Conservation (phyloP, 129 eudicot genomes). For the Calendula officinalis region DNA sequence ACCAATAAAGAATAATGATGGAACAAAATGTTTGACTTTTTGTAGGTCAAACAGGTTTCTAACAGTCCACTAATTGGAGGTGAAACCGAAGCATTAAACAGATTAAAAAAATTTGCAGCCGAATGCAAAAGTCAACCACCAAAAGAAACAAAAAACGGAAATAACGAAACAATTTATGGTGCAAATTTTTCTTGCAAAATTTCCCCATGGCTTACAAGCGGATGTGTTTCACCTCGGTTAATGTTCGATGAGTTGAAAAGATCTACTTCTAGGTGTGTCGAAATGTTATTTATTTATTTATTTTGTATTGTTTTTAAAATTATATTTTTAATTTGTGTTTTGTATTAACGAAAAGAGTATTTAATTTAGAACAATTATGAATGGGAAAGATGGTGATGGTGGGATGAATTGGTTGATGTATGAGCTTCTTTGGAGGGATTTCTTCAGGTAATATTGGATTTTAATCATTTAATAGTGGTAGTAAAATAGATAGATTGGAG, state of each 20-base stretch:
- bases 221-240: slow-evolving; percentile 88
- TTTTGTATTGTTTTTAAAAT: neutral
- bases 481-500: neutral
- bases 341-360: slow-evolving; percentile 5
- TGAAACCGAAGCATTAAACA: slow-evolving; percentile 82
- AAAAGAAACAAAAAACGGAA: slow-evolving; percentile 51
- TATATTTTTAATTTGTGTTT: neutral
- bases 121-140: slow-evolving; percentile 84
- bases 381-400: slow-evolving; percentile 61
- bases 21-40: slow-evolving; percentile 9
- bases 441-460: slow-evolving; percentile 55
- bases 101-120: slow-evolving; percentile 68
- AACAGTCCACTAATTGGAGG: slow-evolving; percentile 78
- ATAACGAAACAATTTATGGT: slow-evolving; percentile 72
- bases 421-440: slow-evolving; percentile 96
- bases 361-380: slow-evolving; percentile 51
- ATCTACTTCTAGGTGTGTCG: slow-evolving; percentile 68
- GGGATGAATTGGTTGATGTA: slow-evolving; percentile 92
- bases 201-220: slow-evolving; percentile 95
- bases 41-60: slow-evolving; percentile 64
- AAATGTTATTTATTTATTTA: neutral
- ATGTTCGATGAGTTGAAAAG: slow-evolving; percentile 89
- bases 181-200: slow-evolving; percentile 95
- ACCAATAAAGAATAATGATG: neutral
- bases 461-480: neutral